A percentile compares a stretch with the other conserved stretches of the same genome.
Evolutionary conservation across 2,329 filamentous ascomycete genomes (phyloP).

Genomic region (Harringtonia lauricola): DNA sequence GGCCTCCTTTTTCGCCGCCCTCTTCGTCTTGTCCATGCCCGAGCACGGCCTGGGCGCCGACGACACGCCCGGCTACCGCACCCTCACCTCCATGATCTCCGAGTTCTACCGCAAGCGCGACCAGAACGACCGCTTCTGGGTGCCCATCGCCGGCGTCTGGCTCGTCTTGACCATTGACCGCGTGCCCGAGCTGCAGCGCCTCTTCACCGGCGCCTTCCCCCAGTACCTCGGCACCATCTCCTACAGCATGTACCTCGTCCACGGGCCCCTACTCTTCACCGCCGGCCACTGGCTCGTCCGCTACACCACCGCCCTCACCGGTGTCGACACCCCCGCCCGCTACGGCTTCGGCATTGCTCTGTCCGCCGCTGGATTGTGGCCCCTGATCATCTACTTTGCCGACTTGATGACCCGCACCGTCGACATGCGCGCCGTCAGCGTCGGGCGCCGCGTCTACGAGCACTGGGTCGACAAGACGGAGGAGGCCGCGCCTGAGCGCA

Average conservation of each 20-base stretch:
- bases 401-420: constrained; percentile 43
- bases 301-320: constrained; percentile 23
- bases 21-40: constrained; percentile 11
- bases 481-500: too few species aligned
- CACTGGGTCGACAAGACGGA: constrained; percentile 15
- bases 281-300: constrained; percentile 27
- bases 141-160: constrained; percentile 11
- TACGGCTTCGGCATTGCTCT: constrained; percentile 37
- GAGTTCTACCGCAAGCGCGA: constrained; percentile 7
- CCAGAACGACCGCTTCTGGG: constrained; percentile 17
- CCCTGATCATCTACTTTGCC: constrained; percentile 40
- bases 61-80: constrained; percentile 2
- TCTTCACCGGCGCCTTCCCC: constrained; percentile 16
- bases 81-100: constrained; percentile 11
- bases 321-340: constrained; percentile 27
- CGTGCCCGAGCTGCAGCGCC: constrained; percentile 13
- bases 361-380: constrained; percentile 35
- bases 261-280: constrained; percentile 43
- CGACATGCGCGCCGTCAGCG: constrained; percentile 43
- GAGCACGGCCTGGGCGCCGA: constrained; percentile 10
- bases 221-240: constrained; percentile 48
- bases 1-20: neutral
- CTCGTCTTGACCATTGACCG: constrained; percentile 16
- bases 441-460: constrained; percentile 44
- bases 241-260: constrained; percentile 51